phyloP scores from a whole-genome alignment of 163 green algal species.

The Scenedesmus sp. region DNA sequence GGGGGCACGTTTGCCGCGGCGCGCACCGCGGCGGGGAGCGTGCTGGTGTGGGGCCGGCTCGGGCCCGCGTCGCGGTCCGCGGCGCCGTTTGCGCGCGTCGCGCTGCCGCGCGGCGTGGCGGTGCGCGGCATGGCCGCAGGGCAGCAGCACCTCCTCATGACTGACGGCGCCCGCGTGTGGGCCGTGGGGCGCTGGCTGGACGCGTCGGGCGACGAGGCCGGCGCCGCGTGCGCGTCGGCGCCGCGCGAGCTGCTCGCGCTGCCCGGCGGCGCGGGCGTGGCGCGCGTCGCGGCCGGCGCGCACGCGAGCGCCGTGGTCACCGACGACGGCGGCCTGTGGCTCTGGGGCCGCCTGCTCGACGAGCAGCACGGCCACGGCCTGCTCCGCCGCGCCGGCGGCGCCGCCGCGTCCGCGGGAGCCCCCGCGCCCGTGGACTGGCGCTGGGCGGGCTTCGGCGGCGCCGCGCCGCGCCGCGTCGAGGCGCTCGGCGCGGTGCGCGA shows the following conservation, averaged over 20 bases:
- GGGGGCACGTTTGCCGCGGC: slow-evolving; percentile 65
- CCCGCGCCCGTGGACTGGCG: slow-evolving; percentile 47
- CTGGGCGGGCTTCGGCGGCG: slow-evolving; percentile 60
- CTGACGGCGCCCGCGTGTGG: slow-evolving; percentile 70
- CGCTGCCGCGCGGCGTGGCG: slow-evolving; percentile 43
- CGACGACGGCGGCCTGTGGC: slow-evolving; percentile 57
- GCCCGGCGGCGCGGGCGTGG: slow-evolving; percentile 42
- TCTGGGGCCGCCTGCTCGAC: slow-evolving; percentile 73
- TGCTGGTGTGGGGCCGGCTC: slow-evolving; percentile 72
- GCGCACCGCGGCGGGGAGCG: slow-evolving; percentile 56
- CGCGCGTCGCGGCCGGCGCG: slow-evolving; percentile 55
- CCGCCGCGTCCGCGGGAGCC: slow-evolving; percentile 21
- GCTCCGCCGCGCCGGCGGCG: not conserved
- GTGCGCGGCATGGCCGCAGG: slow-evolving; percentile 66
- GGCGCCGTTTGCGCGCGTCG: slow-evolving; percentile 47
- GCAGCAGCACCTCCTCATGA: slow-evolving; percentile 59
- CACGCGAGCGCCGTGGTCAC: slow-evolving; percentile 66
- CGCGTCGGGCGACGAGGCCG: slow-evolving; percentile 19
- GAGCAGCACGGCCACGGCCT: slow-evolving; percentile 40
- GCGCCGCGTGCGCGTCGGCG: slow-evolving; percentile 17
- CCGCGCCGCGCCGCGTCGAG: slow-evolving; percentile 50
- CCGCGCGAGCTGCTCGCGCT: slow-evolving; percentile 56
- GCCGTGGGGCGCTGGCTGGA: slow-evolving; percentile 48
- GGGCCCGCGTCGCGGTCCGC: slow-evolving; percentile 8
- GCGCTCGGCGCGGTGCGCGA: slow-evolving; percentile 55